Evolutionary conservation across 768 basidiomycete genomes (phyloP), one percentile per base, ranked within the genome.

Genomic region (Suillus cothurnatus): DNA sequence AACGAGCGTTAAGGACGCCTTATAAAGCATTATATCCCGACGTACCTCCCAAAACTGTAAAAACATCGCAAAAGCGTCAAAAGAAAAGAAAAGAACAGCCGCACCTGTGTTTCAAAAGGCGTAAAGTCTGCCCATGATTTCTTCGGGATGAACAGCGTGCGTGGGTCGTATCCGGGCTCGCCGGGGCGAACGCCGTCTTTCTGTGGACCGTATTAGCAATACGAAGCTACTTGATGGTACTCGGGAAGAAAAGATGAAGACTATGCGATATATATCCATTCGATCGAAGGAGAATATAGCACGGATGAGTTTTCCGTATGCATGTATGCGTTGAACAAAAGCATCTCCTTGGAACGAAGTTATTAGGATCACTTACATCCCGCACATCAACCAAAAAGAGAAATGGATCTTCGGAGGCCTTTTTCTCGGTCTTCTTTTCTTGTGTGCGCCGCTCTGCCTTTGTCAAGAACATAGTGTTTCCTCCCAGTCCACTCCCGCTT

Each of bases 81-180:
- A 15, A 11, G 23, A n/a, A 34, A 58, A 11, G 21, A 41, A 41
- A 28, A 11, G 26, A 61, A 21, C 14, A 56, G 47, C 76, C 73
- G 38, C 64, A 86, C 90, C 84, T 94, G 95, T 70, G 89, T 95
- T 79, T 99, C 97, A 73, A 99, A 99, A 0, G 96, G 95, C 2
- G 95, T 97, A 71, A 99, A 97, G 0, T 81, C 80, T 32, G 81
- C 80, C 94, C 95, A 97, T 0, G 88, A 87, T 50, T 80, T 84
- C 34, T 83, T 76, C 0, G 96, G 96, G 61, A 99, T 85, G 72
- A 84, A 86, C 38, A 99, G 76, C 0, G 97, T 97, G 58, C 96
- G 82, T 7, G 93, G 93, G 71, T 99, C 97, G 71, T 98, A 99
- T 17, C 90, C 87, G 0, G 91, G 87, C 67, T 97, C 86, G n/a